These are phyloP conservation scores for Colletotrichum horii DNA, from an alignment of 2,329 filamentous ascomycete species.

Conservation along the genomic window DNA sequence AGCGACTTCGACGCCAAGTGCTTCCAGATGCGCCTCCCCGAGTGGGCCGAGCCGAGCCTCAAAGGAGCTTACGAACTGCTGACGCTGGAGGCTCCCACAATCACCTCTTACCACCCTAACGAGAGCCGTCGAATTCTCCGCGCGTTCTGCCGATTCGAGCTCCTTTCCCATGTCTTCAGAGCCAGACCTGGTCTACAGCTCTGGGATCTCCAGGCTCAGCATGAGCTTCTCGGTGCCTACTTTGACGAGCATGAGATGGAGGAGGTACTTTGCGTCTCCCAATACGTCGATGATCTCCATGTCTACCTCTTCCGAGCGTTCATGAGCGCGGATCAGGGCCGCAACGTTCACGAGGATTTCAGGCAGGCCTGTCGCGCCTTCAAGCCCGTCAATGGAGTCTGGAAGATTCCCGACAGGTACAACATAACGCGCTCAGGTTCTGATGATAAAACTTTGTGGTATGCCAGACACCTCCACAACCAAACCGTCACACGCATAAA, in stretches of 20 bases:
- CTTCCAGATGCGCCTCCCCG: not conserved
- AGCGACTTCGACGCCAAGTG: not conserved
- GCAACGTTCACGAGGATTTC: not conserved
- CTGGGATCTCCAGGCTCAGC: not conserved
- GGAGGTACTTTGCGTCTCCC: not conserved
- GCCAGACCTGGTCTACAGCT: not conserved
- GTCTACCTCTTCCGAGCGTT: not conserved
- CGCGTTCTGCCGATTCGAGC: not conserved
- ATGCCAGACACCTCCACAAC: not conserved
- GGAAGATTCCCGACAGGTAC: not conserved
- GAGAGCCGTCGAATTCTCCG: not conserved
- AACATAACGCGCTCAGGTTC: not conserved
- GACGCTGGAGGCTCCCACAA: not conserved
- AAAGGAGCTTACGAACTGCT: not conserved
- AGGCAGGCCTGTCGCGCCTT: not conserved
- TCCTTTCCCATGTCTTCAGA: not conserved
- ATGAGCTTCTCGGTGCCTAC: not conserved
- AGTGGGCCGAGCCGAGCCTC: not conserved
- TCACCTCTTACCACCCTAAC: not conserved
- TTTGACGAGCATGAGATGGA: constrained; percentile 3
- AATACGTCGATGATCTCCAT: not conserved
- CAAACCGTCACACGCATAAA: not conserved
- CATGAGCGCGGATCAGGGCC: not conserved
- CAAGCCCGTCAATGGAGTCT: not conserved
- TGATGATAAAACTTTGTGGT: not conserved